Base-by-base conservation (phyloP, 2,329 filamentous ascomycete genomes). In the Trichophyton mentagrophytes region DNA sequence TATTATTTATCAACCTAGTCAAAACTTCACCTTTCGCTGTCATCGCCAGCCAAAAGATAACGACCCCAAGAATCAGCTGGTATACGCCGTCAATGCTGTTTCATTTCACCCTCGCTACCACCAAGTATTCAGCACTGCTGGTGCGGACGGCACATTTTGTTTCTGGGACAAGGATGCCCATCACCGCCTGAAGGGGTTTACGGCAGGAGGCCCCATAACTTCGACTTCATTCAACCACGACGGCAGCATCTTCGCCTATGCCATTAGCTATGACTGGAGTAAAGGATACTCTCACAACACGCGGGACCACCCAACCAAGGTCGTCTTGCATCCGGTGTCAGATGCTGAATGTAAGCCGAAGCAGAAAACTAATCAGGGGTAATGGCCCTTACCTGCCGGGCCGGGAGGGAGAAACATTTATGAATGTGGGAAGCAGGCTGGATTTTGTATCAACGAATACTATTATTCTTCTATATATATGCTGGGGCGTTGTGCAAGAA, bases 11-110 rank as follows among this genome's bases (percentile, higher is more conserved):
- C 33, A 13, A 53, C 78, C 87, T 3, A 83, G 85, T 68, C 88
- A 86, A 69, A 97, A 99, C 79, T 99, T 99, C 79, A 95, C 89
- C 46, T 99, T 99, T 85, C 97, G 97, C 77, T 99, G 93, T 76
- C 93, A 99, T 74, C 90, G 93, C 62, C 89, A 95, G 68, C 82
- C 84, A 5, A 84, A 88, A 1, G 77, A 85, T 60, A 71, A 69
- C 60, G 83, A 73, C 0, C 65, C 82, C 70, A 91, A 90, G 74
- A 78, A 87, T 65, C 89, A 88, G 67, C 93, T 91, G 69, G 93
- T 97, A 68, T 93, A 91, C 79, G 86, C 90, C 1, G 90, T 99
- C 70, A 99, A 99, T 77, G 87, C 90, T 67, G 97, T 99, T 74
- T 95, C 89, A 25, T 97, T 96, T 84, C 92, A 99, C 77, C 93